Evolutionary conservation across 495 filamentous ascomycete species (phyloP).

Genomic region (Elasticomyces elasticus): DNA sequence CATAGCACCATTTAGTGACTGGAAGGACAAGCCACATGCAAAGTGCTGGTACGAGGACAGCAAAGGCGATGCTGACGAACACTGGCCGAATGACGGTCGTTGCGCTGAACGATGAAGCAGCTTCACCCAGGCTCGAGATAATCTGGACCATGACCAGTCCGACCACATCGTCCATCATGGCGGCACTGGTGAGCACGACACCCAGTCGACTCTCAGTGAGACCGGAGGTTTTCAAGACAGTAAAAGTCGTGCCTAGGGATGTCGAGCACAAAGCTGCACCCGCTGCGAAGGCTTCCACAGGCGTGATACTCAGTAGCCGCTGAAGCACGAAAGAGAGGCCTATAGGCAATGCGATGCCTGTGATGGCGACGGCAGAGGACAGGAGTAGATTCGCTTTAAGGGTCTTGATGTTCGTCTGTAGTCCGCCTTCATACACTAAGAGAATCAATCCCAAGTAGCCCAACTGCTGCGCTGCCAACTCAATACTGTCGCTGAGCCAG

Average conservation of each 20-base stretch:
- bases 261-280: constrained; percentile 71
- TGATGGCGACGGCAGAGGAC: constrained; percentile 50
- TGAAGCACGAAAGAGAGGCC: constrained; percentile 55
- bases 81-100: constrained; percentile 47
- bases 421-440: constrained; percentile 65
- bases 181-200: constrained; percentile 57
- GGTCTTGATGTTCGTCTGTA: constrained; percentile 50
- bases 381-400: constrained; percentile 52
- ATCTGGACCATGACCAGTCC: constrained; percentile 73
- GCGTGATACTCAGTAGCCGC: constrained; percentile 33
- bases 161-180: constrained; percentile 76
- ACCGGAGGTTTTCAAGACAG: constrained; percentile 51
- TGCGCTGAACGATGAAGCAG: constrained; percentile 29
- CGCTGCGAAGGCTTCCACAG: constrained; percentile 59
- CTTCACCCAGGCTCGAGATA: constrained; percentile 41
- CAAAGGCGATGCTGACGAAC: constrained; percentile 50
- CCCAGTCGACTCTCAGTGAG: constrained; percentile 55
- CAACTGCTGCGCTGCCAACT: constrained; percentile 53
- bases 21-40: constrained; percentile 40
- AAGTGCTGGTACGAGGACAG: constrained; percentile 35
- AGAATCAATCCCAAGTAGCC: constrained; percentile 69
- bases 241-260: constrained; percentile 69
- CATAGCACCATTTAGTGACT: no score
- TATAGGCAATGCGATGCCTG: constrained; percentile 57
- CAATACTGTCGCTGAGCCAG: constrained; percentile 39